phyloP scores from a whole-genome alignment of 306 rosid genomes.

The Gastrolobium bilobum region DNA sequence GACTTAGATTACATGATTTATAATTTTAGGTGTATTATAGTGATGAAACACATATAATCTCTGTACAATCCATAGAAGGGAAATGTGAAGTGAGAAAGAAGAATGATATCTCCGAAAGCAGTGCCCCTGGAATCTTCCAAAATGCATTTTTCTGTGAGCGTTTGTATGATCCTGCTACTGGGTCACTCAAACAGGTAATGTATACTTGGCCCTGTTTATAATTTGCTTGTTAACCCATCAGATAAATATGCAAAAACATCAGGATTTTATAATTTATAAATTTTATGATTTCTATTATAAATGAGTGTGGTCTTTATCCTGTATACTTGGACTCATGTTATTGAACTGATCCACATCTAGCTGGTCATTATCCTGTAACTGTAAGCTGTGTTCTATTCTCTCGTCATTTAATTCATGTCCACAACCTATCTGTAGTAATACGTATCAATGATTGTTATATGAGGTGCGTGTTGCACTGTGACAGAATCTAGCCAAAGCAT shows the following conservation, averaged over 20 bases:
- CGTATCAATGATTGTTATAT: not conserved
- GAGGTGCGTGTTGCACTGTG: not conserved
- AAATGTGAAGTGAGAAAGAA: conserved; percentile 63
- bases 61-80: conserved; percentile 61
- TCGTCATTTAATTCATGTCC: not conserved
- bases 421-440: not conserved
- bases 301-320: not conserved
- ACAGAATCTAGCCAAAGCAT: not conserved
- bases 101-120: conserved; percentile 51
- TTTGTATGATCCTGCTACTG: conserved; percentile 60
- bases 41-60: conserved; percentile 52
- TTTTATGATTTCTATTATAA: conserved; percentile 4
- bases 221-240: conserved; percentile 12
- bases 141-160: conserved; percentile 62
- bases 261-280: not conserved
- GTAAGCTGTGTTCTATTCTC: not conserved
- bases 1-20: conserved; percentile 39
- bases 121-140: conserved; percentile 51
- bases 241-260: conserved; percentile 13
- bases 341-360: conserved; percentile 19
- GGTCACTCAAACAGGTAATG: conserved; percentile 63
- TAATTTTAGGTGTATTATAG: conserved; percentile 61
- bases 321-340: not conserved
- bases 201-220: conserved; percentile 27
- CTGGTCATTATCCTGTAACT: not conserved